A percentile compares a stretch with the other conserved stretches of the same genome.
Conservation (phyloP, 176 grass and related monocot species). For the Miscanthus lutarioriparius region DNA sequence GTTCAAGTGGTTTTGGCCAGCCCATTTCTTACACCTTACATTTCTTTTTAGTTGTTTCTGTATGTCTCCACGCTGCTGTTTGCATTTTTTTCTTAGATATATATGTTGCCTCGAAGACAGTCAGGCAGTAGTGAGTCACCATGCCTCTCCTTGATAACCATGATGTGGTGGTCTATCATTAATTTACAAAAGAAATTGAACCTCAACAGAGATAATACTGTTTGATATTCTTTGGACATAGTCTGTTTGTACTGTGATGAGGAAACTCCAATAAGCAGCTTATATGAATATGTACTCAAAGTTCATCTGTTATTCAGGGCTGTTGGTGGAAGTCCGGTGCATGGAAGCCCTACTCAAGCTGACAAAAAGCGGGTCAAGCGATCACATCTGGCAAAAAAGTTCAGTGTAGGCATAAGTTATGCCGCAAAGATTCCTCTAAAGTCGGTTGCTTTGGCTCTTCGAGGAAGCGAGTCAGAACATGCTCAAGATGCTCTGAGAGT, state of each 20-base stretch:
- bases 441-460: slow-evolving; percentile 60
- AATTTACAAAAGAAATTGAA: background rate
- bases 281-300: slow-evolving; percentile 29
- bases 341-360: slow-evolving; percentile 48
- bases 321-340: slow-evolving; percentile 54
- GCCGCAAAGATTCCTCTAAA: slow-evolving; percentile 75
- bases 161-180: slow-evolving; percentile 5
- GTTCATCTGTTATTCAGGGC: slow-evolving; percentile 39
- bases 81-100: background rate
- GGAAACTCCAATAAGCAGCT: slow-evolving; percentile 6
- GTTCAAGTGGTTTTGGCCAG: background rate
- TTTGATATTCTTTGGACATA: background rate
- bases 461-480: slow-evolving; percentile 57
- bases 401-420: slow-evolving; percentile 64
- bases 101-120: background rate
- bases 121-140: background rate
- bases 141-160: background rate
- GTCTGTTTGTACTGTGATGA: slow-evolving; percentile 7
- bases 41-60: background rate
- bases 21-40: background rate
- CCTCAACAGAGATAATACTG: background rate
- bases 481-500: slow-evolving; percentile 77
- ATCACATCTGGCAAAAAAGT: slow-evolving; percentile 63
- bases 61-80: background rate
- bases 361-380: slow-evolving; percentile 64